Conservation (phyloP, 2,329 filamentous ascomycete species). For the Ophiostoma himal-ulmi region DNA sequence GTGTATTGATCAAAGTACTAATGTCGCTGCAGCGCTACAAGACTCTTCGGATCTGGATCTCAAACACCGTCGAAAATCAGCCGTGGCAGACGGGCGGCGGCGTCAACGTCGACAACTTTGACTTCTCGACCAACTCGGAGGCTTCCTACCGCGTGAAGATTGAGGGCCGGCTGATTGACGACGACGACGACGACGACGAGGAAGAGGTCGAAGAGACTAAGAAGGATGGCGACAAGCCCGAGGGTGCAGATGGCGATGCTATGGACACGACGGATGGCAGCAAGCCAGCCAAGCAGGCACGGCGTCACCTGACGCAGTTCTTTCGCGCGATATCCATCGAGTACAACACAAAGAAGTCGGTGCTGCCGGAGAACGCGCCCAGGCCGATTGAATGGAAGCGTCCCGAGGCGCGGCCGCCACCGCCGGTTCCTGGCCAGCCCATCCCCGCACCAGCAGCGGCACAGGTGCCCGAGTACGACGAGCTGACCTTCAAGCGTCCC, state of each 20-base stretch:
- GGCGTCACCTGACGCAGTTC: constrained; percentile 63
- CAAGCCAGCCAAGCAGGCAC: constrained; percentile 34
- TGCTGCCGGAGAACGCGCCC: constrained; percentile 30
- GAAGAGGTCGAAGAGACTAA: constrained; percentile 33
- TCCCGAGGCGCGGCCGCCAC: constrained; percentile 51
- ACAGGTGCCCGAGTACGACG: constrained; percentile 75
- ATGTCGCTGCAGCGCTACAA: constrained; percentile 56
- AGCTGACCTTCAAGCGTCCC: constrained; percentile 82
- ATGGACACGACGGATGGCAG: constrained; percentile 55
- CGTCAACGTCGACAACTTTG: constrained; percentile 67
- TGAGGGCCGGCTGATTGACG: constrained; percentile 75
- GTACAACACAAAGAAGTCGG: constrained; percentile 50
- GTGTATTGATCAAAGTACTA: background rate
- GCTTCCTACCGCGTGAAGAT: constrained; percentile 88
- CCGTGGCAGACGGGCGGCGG: constrained; percentile 73
- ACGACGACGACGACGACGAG: constrained; percentile 50
- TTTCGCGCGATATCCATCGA: constrained; percentile 75
- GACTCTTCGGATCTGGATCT: constrained; percentile 88
- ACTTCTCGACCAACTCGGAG: constrained; percentile 70
- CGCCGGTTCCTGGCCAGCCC: constrained; percentile 33
- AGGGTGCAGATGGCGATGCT: constrained; percentile 39
- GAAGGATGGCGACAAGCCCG: constrained; percentile 48
- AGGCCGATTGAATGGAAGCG: constrained; percentile 77
- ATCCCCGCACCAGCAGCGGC: constrained; percentile 5
- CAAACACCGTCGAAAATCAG: constrained; percentile 90